phyloP scores from a whole-genome alignment of 169 alveolate genomes.

The Plasmodium gonderi region DNA sequence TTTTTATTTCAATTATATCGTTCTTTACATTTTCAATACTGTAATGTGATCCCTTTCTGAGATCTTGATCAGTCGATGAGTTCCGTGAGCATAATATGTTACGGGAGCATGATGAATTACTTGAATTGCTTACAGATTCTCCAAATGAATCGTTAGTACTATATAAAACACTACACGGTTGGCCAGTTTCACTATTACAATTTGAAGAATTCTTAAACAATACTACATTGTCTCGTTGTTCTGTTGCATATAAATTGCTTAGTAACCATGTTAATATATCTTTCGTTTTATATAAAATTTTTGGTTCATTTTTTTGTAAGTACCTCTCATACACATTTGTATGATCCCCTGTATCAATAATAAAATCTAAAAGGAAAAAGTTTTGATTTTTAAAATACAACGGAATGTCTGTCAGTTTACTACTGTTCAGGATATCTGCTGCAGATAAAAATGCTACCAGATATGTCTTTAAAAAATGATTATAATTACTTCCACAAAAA shows the following conservation, averaged over 20 bases:
- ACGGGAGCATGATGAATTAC: background rate
- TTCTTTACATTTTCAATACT: constrained; percentile 17
- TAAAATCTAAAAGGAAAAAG: constrained; percentile 48
- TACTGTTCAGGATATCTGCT: constrained; percentile 33
- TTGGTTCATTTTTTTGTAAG: constrained; percentile 11
- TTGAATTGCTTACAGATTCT: background rate
- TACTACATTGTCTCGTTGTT: background rate
- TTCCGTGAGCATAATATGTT: background rate
- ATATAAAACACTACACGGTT: too few species aligned
- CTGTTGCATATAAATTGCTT: background rate
- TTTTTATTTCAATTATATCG: constrained; percentile 26
- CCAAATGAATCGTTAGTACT: too few species aligned
- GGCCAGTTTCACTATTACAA: too few species aligned
- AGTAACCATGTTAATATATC: constrained; percentile 26
- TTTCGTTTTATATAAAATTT: constrained; percentile 48
- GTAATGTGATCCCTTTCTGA: background rate
- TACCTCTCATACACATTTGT: constrained; percentile 52
- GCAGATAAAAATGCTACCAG: constrained; percentile 25
- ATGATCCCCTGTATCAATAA: constrained; percentile 36
- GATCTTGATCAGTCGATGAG: too few species aligned
- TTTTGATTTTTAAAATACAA: constrained; percentile 20
- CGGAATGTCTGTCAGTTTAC: constrained; percentile 13
- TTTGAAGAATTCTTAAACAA: background rate
- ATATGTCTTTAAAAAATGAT: constrained; percentile 19
- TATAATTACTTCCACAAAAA: constrained; percentile 26